Conservation (phyloP, 345 rosid species). For the Ceriops decandra region DNA sequence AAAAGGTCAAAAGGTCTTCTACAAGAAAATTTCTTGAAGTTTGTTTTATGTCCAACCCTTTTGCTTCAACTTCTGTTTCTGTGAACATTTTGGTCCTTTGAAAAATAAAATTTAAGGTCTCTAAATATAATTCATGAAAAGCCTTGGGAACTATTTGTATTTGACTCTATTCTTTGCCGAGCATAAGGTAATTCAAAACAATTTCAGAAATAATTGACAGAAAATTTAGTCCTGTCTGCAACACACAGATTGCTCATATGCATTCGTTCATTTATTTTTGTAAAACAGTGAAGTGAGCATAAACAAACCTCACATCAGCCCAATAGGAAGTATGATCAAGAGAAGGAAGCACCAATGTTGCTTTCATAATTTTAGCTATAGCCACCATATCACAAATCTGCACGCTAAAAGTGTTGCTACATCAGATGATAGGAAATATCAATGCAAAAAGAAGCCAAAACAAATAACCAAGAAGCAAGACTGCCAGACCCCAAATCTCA, state of each 20-base stretch:
- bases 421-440: constrained; percentile 31
- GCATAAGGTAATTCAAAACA: no score
- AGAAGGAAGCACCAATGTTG: constrained; percentile 85
- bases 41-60: no score
- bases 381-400: constrained; percentile 99
- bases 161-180: no score
- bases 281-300: constrained; percentile 1
- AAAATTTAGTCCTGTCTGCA: background rate
- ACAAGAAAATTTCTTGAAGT: no score
- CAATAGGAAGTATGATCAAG: constrained; percentile 89
- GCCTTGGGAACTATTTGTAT: no score
- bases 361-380: constrained; percentile 84
- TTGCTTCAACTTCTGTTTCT: no score
- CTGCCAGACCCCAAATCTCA: constrained; percentile 97
- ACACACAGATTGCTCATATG: background rate
- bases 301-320: constrained; percentile 77
- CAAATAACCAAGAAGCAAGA: constrained; percentile 36
- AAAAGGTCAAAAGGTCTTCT: no score
- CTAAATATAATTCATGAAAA: no score
- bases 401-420: constrained; percentile 52
- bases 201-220: no score
- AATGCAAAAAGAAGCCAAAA: constrained; percentile 1
- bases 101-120: no score
- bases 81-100: no score
- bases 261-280: background rate